Evolutionary conservation across 2,329 filamentous ascomycete species (phyloP).

Genomic region (Cytospora mali): DNA sequence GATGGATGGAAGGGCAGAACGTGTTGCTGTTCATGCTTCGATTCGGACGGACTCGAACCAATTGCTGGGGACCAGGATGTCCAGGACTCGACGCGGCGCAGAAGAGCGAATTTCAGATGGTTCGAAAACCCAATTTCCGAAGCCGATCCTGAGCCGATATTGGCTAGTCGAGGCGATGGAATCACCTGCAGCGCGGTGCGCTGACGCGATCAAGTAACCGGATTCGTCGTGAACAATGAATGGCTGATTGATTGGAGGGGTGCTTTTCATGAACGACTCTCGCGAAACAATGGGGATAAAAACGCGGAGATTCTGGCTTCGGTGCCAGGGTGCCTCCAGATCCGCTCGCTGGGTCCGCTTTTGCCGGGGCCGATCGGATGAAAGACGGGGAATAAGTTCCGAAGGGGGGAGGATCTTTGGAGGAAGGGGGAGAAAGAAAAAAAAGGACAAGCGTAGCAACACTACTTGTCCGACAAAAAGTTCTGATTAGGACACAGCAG

Average conservation of each 20-base stretch:
- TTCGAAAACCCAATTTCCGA: background rate
- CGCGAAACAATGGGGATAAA: background rate
- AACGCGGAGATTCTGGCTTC: background rate
- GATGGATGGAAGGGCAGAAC: slow-evolving; percentile 2
- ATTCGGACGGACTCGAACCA: slow-evolving; percentile 14
- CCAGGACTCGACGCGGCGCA: slow-evolving; percentile 8
- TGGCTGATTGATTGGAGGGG: background rate
- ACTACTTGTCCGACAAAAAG: too few relatives aligned
- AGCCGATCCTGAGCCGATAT: background rate
- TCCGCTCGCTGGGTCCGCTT: slow-evolving; percentile 1
- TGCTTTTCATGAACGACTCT: background rate
- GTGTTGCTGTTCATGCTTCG: slow-evolving; percentile 24
- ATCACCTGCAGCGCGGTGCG: background rate
- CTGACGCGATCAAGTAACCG: background rate
- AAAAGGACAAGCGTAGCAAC: background rate
- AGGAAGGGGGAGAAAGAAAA: background rate
- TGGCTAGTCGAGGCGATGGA: background rate
- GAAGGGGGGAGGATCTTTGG: slow-evolving; percentile 2
- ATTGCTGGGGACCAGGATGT: slow-evolving; percentile 8
- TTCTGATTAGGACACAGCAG: background rate
- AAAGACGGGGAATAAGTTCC: slow-evolving; percentile 11
- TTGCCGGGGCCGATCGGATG: slow-evolving; percentile 19
- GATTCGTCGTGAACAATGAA: background rate
- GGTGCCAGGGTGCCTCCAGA: too few relatives aligned
- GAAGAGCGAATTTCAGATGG: background rate